These are phyloP conservation scores for Boletus bicolor DNA, from an alignment of 768 basidiomycete genomes.

Conservation along the genomic window DNA sequence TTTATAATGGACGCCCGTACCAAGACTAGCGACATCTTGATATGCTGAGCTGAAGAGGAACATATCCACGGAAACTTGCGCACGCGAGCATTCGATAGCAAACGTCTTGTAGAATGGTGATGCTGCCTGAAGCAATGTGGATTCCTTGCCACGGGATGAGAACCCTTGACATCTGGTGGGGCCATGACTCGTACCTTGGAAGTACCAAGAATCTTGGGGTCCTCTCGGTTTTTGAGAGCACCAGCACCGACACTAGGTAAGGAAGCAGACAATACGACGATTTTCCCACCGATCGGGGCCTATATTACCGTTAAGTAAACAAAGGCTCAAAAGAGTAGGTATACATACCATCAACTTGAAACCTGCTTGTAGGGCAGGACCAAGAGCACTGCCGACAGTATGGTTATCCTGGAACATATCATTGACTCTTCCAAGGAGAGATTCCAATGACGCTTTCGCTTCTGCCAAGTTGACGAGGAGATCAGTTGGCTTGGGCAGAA, in stretches of 20 bases:
- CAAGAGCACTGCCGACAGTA: conserved; percentile 89
- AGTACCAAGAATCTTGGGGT: conserved; percentile 93
- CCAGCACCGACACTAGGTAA: conserved; percentile 88
- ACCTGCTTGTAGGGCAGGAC: conserved; percentile 92
- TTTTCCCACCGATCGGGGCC: conserved; percentile 93
- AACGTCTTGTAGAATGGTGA: conserved; percentile 97
- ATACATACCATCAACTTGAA: conserved; percentile 84
- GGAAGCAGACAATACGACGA: conserved; percentile 80
- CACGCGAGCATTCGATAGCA: conserved; percentile 95
- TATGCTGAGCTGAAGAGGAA: conserved; percentile 94
- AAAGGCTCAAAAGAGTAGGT: neutral
- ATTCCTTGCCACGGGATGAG: conserved; percentile 56
- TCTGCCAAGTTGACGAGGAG: conserved; percentile 94
- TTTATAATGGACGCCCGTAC: conserved; percentile 36
- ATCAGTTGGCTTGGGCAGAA: conserved; percentile 94
- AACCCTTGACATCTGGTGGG: neutral
- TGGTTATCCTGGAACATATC: conserved; percentile 99
- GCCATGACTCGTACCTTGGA: conserved; percentile 58
- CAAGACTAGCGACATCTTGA: conserved; percentile 92
- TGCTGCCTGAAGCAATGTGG: conserved; percentile 86
- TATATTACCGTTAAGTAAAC: conserved; percentile 29
- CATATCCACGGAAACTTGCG: conserved; percentile 98
- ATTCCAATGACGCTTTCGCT: conserved; percentile 73
- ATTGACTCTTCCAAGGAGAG: conserved; percentile 75
- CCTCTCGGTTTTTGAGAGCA: conserved; percentile 92